These are phyloP conservation scores for Adiantum capillusveneris DNA, from an alignment of 75 land plant genomes.

Conservation along the genomic window DNA sequence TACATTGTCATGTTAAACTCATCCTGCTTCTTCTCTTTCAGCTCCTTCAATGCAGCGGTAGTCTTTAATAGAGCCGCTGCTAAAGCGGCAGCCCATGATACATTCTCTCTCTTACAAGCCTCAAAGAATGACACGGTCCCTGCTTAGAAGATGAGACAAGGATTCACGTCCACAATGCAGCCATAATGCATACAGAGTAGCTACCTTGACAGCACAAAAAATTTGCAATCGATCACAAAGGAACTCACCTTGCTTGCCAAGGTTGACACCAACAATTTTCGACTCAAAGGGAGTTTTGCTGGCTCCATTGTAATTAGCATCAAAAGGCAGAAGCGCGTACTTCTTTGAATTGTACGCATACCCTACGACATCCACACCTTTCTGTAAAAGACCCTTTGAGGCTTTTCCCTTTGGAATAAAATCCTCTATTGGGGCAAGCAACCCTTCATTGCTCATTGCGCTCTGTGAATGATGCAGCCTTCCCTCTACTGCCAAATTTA, in stretches of 20 bases:
- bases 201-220: not conserved
- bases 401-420: constrained; percentile 34
- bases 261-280: constrained; percentile 21
- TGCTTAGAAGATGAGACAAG: not conserved
- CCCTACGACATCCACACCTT: constrained; percentile 33
- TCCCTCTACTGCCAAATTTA: constrained; percentile 33
- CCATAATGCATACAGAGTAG: too few species aligned
- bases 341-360: constrained; percentile 30
- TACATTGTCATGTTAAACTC: constrained; percentile 38
- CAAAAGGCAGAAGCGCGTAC: constrained; percentile 36
- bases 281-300: constrained; percentile 17
- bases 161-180: not conserved
- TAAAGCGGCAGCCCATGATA: constrained; percentile 29
- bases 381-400: constrained; percentile 32
- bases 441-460: constrained; percentile 13
- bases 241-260: constrained; percentile 32
- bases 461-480: constrained; percentile 7
- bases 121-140: constrained; percentile 24
- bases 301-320: constrained; percentile 14
- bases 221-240: not conserved
- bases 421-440: constrained; percentile 30
- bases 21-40: constrained; percentile 35
- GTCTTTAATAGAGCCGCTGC: constrained; percentile 26
- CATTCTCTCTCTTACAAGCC: constrained; percentile 38
- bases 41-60: constrained; percentile 30